phyloP scores from a whole-genome alignment of 441 rosid species.

The Pelargonium fulgidum region DNA sequence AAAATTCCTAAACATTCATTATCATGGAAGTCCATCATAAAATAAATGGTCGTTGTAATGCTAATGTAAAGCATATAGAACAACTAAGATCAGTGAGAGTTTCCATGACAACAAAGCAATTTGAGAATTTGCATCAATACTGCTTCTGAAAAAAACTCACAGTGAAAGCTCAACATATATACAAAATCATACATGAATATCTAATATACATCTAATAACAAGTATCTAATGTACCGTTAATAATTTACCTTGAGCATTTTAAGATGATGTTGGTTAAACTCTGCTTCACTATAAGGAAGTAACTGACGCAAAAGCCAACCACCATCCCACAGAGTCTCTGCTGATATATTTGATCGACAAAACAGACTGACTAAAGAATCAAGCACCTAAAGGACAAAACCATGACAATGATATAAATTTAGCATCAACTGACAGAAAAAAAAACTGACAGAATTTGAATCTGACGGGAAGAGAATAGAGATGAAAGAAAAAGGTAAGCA shows the following conservation, averaged over 20 bases:
- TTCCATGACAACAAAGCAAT: background rate
- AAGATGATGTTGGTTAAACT: conserved; percentile 75
- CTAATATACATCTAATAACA: background rate
- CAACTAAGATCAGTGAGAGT: background rate
- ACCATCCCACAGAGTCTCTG: conserved; percentile 96
- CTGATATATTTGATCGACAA: conserved; percentile 76
- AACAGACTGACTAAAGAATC: conserved; percentile 82
- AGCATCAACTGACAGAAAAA: background rate
- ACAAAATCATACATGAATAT: too few species aligned
- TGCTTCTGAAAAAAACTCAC: background rate
- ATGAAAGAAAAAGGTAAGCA: background rate
- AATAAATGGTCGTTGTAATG: background rate
- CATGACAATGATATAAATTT: conserved; percentile 12
- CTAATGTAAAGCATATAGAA: background rate
- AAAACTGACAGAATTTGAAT: too few species aligned
- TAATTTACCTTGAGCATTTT: conserved; percentile 58
- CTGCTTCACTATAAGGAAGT: conserved; percentile 83
- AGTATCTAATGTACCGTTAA: background rate
- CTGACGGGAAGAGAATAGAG: too few species aligned
- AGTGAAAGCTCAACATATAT: background rate
- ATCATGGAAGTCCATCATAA: background rate
- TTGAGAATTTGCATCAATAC: background rate
- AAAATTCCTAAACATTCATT: background rate
- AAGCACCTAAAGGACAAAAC: conserved; percentile 56
- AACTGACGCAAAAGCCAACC: conserved; percentile 98